Conservation (phyloP, 106 monocot species). For the Apostasia shenzhenica region DNA sequence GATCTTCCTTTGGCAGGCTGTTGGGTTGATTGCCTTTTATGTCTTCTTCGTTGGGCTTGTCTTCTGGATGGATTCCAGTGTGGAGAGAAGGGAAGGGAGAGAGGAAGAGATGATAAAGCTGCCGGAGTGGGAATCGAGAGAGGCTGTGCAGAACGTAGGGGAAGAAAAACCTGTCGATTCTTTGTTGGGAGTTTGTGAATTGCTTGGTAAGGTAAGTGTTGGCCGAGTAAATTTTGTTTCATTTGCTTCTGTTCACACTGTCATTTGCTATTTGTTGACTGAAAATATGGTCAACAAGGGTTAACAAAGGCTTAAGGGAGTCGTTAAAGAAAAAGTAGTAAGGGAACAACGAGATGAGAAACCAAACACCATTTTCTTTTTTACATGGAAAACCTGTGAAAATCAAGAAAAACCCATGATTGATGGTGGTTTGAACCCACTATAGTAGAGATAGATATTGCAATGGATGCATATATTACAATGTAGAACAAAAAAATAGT, state of each 20-base stretch:
- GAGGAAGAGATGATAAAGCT: slow-evolving; percentile 16
- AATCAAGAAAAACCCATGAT: too few relatives aligned
- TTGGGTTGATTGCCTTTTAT: slow-evolving; percentile 69
- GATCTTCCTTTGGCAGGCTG: slow-evolving; percentile 86
- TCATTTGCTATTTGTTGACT: too few relatives aligned
- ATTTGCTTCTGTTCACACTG: background rate
- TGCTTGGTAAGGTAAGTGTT: slow-evolving; percentile 21
- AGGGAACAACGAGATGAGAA: too few relatives aligned
- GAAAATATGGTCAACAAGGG: too few relatives aligned
- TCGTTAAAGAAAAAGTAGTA: too few relatives aligned
- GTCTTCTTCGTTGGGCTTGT: slow-evolving; percentile 84
- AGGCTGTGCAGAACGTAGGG: background rate
- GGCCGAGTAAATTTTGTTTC: background rate
- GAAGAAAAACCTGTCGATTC: background rate
- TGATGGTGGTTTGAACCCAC: too few relatives aligned
- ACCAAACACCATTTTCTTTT: too few relatives aligned
- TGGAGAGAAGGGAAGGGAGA: slow-evolving; percentile 2
- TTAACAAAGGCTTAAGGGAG: too few relatives aligned
- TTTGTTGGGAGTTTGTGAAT: slow-evolving; percentile 5
- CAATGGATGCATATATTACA: too few relatives aligned
- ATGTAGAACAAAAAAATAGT: too few relatives aligned
- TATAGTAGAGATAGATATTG: too few relatives aligned
- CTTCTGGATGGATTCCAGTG: slow-evolving; percentile 77
- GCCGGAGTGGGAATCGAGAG: slow-evolving; percentile 11
- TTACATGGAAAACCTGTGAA: too few relatives aligned